These are phyloP conservation scores for Solanum corneliomulleri DNA, from an alignment of 257 asterid genomes.

Conservation along the genomic window DNA sequence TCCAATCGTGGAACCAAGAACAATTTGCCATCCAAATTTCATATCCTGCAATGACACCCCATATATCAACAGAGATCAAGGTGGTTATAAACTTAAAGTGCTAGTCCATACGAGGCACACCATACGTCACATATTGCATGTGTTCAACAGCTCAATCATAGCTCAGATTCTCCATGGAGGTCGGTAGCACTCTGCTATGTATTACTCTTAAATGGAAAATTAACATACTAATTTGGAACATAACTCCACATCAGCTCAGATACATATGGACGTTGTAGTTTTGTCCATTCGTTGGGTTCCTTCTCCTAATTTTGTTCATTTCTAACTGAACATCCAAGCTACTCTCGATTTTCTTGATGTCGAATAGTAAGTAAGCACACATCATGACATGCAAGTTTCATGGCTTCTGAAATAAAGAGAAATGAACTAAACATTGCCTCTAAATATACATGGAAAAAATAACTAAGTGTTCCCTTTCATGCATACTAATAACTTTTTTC, in stretches of 20 bases:
- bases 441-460: background rate
- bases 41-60: conserved; percentile 40
- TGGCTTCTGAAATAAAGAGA: background rate
- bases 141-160: background rate
- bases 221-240: background rate
- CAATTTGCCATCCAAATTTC: conserved; percentile 61
- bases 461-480: background rate
- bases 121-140: background rate
- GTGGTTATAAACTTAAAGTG: background rate
- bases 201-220: background rate
- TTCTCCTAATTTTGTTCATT: background rate
- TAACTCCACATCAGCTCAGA: background rate
- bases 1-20: conserved; percentile 73
- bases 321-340: background rate
- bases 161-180: background rate
- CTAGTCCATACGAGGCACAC: background rate
- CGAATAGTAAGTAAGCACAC: background rate
- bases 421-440: background rate
- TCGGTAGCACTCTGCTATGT: background rate
- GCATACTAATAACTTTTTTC: background rate
- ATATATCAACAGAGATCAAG: background rate
- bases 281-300: background rate
- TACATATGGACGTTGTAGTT: background rate
- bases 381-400: background rate
- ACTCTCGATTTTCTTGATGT: background rate